A percentile compares a stretch with the other conserved stretches of the same genome.
phyloP scores from a whole-genome alignment of 2,329 filamentous ascomycete genomes.

The Curvularia sp. region DNA sequence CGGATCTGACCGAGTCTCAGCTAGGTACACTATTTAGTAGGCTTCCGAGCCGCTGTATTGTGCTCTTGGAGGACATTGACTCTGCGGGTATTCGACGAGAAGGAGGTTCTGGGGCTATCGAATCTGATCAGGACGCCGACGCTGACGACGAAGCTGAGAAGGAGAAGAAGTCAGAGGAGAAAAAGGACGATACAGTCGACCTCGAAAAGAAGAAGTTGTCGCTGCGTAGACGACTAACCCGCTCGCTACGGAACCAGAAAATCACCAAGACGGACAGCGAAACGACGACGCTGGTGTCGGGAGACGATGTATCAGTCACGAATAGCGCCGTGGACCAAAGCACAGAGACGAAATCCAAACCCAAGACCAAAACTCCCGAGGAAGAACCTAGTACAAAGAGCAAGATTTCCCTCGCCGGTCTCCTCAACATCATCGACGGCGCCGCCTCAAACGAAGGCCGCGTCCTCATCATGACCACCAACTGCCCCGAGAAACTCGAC shows the following conservation, averaged over 20 bases:
- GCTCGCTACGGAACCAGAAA: background rate
- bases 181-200: background rate
- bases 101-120: constrained; percentile 6
- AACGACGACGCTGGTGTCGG: constrained; percentile 9
- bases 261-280: constrained; percentile 4
- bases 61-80: constrained; percentile 58
- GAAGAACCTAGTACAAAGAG: constrained; percentile 15
- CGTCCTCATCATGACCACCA: constrained; percentile 41
- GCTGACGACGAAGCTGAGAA: background rate
- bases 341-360: background rate
- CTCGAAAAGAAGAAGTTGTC: constrained; percentile 4
- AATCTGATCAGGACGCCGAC: background rate
- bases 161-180: background rate
- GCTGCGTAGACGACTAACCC: constrained; percentile 5
- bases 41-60: constrained; percentile 55
- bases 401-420: constrained; percentile 76
- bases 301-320: background rate
- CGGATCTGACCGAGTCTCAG: constrained; percentile 74
- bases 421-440: constrained; percentile 84
- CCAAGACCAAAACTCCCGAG: background rate
- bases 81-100: constrained; percentile 54
- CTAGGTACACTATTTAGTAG: constrained; percentile 54
- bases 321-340: background rate
- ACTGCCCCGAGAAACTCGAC: constrained; percentile 35
- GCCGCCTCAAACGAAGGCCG: constrained; percentile 75